Percentiles rank a stretch among this genome's conserved stretches.
These are phyloP conservation scores for Alternaria gaisen DNA, from an alignment of 2,329 filamentous ascomycete genomes.

Conservation along the genomic window DNA sequence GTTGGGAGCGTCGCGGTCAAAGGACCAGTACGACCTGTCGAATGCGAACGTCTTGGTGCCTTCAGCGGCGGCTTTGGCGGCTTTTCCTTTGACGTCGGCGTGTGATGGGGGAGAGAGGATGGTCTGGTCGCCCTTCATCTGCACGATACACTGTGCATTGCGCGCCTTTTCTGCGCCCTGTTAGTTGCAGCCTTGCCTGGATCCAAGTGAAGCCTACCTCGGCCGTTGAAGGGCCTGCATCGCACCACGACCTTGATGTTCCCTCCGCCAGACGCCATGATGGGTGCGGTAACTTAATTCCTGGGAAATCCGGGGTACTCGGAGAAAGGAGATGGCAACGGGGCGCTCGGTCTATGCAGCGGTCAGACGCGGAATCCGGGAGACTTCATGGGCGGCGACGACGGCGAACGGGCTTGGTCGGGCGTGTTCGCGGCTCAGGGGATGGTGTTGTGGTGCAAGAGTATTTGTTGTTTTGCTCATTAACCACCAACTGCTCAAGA, in stretches of 20 bases:
- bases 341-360: conserved; percentile 21
- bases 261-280: conserved; percentile 80
- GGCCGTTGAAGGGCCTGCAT: conserved; percentile 91
- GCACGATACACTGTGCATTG: conserved; percentile 93
- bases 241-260: conserved; percentile 99
- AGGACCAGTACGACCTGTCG: conserved; percentile 98
- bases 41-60: conserved; percentile 90
- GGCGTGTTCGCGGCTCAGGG: conserved; percentile 31
- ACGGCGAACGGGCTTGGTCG: conserved; percentile 1
- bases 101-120: conserved; percentile 77
- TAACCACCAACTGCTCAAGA: conserved; percentile 30
- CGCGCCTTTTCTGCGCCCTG: conserved; percentile 79
- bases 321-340: conserved; percentile 26
- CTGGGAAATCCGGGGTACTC: conserved; percentile 15
- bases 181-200: conserved; percentile 21
- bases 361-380: conserved; percentile 36
- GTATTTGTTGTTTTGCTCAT: conserved; percentile 33
- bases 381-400: conserved; percentile 41
- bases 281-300: conserved; percentile 11
- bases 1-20: conserved; percentile 79
- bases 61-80: conserved; percentile 68
- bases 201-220: conserved; percentile 68
- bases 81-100: conserved; percentile 67
- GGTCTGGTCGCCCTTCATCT: conserved; percentile 95
- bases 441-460: conserved; percentile 25